phyloP scores from a whole-genome alignment of 2,329 filamentous ascomycete genomes.

The Talaromyces sp. region DNA sequence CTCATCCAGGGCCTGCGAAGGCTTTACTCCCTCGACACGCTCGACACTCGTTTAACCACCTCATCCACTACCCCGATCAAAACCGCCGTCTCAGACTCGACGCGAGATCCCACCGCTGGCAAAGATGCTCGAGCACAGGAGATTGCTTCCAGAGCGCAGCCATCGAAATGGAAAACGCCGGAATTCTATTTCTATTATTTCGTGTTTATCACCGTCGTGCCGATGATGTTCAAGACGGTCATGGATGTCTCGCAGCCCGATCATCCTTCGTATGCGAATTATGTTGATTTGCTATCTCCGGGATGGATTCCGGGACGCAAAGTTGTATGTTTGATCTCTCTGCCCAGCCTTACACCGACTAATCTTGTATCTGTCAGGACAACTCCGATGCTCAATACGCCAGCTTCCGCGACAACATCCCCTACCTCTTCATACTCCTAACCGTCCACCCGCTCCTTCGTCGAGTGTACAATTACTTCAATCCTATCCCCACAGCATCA shows the following conservation, averaged over 20 bases:
- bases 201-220: slow-evolving; percentile 64
- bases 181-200: slow-evolving; percentile 84
- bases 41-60: slow-evolving; percentile 70
- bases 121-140: slow-evolving; percentile 39
- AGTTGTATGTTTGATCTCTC: slow-evolving; percentile 60
- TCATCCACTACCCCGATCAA: slow-evolving; percentile 67
- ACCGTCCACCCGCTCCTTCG: slow-evolving; percentile 76
- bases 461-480: slow-evolving; percentile 62
- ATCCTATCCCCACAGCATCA: slow-evolving; percentile 26
- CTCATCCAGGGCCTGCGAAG: slow-evolving; percentile 49
- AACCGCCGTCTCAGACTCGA: slow-evolving; percentile 50
- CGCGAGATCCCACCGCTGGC: slow-evolving; percentile 18
- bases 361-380: slow-evolving; percentile 55
- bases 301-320: slow-evolving; percentile 93
- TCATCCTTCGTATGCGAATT: slow-evolving; percentile 77
- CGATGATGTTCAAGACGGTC: slow-evolving; percentile 87
- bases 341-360: not conserved
- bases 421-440: slow-evolving; percentile 71
- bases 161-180: slow-evolving; percentile 76
- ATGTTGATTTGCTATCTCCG: slow-evolving; percentile 64
- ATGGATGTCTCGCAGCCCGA: slow-evolving; percentile 74
- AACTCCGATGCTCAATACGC: slow-evolving; percentile 85
- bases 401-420: slow-evolving; percentile 80
- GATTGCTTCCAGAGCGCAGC: slow-evolving; percentile 49
- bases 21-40: slow-evolving; percentile 63